These are phyloP conservation scores for Psilocybe azurescens DNA, from an alignment of 768 basidiomycete genomes.

Conservation along the genomic window DNA sequence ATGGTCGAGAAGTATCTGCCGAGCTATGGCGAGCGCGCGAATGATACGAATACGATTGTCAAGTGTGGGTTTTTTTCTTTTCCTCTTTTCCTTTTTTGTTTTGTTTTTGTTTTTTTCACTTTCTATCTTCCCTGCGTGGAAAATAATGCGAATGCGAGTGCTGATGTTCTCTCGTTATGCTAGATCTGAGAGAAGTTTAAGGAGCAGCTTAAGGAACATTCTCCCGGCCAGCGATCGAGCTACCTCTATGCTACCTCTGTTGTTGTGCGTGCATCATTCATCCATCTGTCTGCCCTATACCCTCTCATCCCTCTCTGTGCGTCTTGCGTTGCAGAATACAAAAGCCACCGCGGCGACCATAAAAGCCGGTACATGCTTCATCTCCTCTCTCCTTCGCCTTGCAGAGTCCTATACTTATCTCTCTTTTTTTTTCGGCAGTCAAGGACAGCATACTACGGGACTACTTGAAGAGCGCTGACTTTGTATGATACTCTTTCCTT, in stretches of 20 bases:
- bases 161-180: constrained; percentile 24
- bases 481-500: constrained; percentile 32
- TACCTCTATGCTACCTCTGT: constrained; percentile 68
- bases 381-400: neutral
- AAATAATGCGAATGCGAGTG: too few species aligned
- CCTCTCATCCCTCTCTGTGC: neutral
- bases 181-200: constrained; percentile 48
- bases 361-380: constrained; percentile 44
- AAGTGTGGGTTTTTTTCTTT: constrained; percentile 51
- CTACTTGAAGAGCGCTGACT: constrained; percentile 52
- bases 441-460: constrained; percentile 60
- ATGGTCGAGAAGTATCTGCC: constrained; percentile 59
- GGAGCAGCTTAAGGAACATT: constrained; percentile 55
- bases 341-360: constrained; percentile 58
- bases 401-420: neutral
- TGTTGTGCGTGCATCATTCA: constrained; percentile 45
- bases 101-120: neutral
- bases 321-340: constrained; percentile 47
- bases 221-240: constrained; percentile 52
- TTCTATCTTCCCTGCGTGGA: too few species aligned
- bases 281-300: neutral
- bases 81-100: neutral
- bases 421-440: constrained; percentile 34
- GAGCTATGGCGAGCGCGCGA: constrained; percentile 65
- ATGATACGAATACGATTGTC: constrained; percentile 56